phyloP scores from a whole-genome alignment of 345 rosid species.

The Brassica incana region DNA sequence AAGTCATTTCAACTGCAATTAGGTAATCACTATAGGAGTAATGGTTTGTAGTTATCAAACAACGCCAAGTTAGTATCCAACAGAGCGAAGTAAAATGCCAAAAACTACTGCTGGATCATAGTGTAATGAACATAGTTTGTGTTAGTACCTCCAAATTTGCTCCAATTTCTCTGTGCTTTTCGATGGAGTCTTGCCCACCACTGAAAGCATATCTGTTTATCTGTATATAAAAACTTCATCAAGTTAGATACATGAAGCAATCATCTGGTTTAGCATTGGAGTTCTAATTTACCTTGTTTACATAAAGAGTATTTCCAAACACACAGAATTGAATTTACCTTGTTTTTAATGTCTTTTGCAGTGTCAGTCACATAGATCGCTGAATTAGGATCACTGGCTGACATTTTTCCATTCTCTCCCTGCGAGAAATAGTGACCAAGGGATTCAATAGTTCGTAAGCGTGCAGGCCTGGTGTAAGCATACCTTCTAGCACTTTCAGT shows the following conservation, averaged over 20 bases:
- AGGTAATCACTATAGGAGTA: neutral
- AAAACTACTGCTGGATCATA: neutral
- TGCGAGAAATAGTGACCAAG: constrained; percentile 34
- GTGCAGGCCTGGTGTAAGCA: neutral
- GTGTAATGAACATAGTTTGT: neutral
- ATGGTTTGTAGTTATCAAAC: neutral
- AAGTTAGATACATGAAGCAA: neutral
- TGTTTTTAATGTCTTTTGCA: constrained; percentile 69
- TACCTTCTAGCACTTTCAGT: neutral
- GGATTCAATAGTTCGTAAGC: neutral
- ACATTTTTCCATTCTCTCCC: constrained; percentile 98
- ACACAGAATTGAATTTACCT: constrained; percentile 44
- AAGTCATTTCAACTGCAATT: neutral
- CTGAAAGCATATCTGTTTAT: constrained; percentile 78
- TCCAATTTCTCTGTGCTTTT: constrained; percentile 70
- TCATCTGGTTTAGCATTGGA: neutral
- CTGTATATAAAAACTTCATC: constrained; percentile 41
- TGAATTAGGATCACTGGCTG: constrained; percentile 96
- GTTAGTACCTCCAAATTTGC: constrained; percentile 83
- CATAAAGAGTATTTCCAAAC: no score
- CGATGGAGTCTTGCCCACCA: constrained; percentile 80
- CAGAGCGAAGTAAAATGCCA: neutral
- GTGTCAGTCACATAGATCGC: constrained; percentile 94
- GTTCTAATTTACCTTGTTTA: neutral
- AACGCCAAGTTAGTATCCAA: neutral